Percentiles rank a stretch among this genome's conserved stretches.
Evolutionary conservation across 371 early-diverging fungal genomes (phyloP).

Genomic region (Thermomucor indicae-seudaticae): DNA sequence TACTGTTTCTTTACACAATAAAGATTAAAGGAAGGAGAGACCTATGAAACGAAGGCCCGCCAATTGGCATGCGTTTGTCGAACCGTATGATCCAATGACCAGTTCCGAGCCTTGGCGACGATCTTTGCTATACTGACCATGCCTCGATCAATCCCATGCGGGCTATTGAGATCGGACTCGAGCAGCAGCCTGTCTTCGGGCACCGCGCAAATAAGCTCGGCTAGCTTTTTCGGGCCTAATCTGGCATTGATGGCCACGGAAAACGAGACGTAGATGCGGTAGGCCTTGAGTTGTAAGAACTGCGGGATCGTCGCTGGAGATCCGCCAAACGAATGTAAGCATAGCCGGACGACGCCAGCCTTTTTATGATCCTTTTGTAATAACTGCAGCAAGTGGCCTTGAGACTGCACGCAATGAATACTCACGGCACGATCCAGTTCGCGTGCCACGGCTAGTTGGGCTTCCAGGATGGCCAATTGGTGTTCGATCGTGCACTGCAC

Average conservation of each 20-base stretch:
- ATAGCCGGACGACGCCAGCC: slow-evolving; percentile 39
- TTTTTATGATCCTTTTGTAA: slow-evolving; percentile 22
- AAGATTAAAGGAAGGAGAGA: no score
- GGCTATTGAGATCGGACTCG: slow-evolving; percentile 79
- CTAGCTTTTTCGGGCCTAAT: slow-evolving; percentile 42
- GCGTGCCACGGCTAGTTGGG: slow-evolving; percentile 73
- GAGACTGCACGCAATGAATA: slow-evolving; percentile 82
- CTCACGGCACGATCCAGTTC: slow-evolving; percentile 66
- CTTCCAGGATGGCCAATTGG: slow-evolving; percentile 61
- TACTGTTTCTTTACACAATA: no score
- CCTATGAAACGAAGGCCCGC: slow-evolving; percentile 56
- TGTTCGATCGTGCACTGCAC: slow-evolving; percentile 56
- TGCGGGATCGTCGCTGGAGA: slow-evolving; percentile 67
- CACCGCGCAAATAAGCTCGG: slow-evolving; percentile 50
- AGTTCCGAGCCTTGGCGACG: slow-evolving; percentile 65
- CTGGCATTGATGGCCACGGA: slow-evolving; percentile 59
- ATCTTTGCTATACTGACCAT: slow-evolving; percentile 57
- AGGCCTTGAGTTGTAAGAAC: slow-evolving; percentile 49
- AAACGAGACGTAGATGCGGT: slow-evolving; percentile 58
- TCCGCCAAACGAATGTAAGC: slow-evolving; percentile 86
- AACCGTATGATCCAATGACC: slow-evolving; percentile 57
- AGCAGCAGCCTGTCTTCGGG: slow-evolving; percentile 77
- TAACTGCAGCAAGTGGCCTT: slow-evolving; percentile 61
- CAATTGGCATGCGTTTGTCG: slow-evolving; percentile 60
- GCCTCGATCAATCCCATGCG: slow-evolving; percentile 45